Conservation (phyloP, 1,139 yeast species). For the Yamadazyma diospyri region DNA sequence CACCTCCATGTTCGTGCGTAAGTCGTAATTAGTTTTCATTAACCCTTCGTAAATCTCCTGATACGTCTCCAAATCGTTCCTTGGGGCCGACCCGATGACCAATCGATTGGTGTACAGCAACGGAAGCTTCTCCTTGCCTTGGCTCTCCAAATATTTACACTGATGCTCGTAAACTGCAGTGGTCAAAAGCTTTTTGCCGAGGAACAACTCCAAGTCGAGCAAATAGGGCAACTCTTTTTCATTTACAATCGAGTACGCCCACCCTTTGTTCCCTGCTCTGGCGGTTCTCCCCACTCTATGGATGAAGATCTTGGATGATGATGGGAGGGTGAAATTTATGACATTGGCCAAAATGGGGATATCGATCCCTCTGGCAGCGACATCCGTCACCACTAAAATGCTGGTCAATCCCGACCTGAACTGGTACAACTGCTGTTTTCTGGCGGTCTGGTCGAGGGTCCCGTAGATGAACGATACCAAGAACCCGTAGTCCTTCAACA, state of each 20-base stretch:
- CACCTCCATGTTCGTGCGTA: conserved; percentile 62
- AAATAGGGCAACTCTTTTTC: conserved; percentile 88
- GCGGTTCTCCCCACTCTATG: conserved; percentile 99
- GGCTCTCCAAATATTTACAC: conserved; percentile 45
- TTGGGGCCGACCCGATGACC: conserved; percentile 80
- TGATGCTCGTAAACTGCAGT: conserved; percentile 68
- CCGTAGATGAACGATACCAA: conserved; percentile 90
- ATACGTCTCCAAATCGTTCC: conserved; percentile 64
- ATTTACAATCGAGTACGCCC: conserved; percentile 91
- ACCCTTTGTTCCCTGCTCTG: conserved; percentile 96
- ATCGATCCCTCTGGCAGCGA: conserved; percentile 99
- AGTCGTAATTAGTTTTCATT: conserved; percentile 64
- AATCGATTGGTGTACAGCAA: conserved; percentile 69
- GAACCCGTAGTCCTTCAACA: conserved; percentile 76
- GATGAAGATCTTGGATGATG: conserved; percentile 87
- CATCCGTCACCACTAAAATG: conserved; percentile 91
- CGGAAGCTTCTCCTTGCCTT: conserved; percentile 33
- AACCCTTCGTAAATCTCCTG: conserved; percentile 70
- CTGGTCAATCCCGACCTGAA: conserved; percentile 83
- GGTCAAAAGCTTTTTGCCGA: conserved; percentile 76
- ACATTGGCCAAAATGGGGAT: conserved; percentile 95
- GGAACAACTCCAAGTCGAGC: conserved; percentile 83
- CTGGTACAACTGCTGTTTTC: conserved; percentile 82
- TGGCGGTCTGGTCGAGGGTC: conserved; percentile 89
- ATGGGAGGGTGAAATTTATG: conserved; percentile 84